phyloP scores from a whole-genome alignment of 345 rosid species.

The Clausena lansium region DNA sequence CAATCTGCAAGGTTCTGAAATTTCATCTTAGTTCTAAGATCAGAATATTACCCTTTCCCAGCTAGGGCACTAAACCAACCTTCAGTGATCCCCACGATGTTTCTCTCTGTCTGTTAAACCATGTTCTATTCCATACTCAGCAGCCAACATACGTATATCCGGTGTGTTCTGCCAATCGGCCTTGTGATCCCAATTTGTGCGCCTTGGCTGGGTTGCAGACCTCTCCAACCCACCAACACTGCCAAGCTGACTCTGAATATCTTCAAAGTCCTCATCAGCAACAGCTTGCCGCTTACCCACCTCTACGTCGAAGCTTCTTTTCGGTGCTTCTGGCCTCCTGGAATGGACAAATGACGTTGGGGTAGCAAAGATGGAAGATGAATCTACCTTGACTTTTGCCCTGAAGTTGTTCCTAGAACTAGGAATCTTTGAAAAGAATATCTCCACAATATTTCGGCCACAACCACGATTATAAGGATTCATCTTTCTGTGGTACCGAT shows the following conservation, averaged over 20 bases:
- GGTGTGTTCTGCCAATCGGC: conserved; percentile 48
- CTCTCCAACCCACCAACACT: conserved; percentile 53
- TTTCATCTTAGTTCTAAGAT: background rate
- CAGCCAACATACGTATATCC: conserved; percentile 36
- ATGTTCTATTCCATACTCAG: conserved; percentile 45
- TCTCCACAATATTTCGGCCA: conserved; percentile 34
- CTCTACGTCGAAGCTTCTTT: conserved; percentile 44
- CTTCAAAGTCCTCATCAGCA: conserved; percentile 65
- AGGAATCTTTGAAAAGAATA: conserved; percentile 54
- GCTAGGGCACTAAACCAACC: background rate
- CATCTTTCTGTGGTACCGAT: conserved; percentile 61
- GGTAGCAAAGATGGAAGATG: conserved; percentile 31
- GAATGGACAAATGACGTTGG: conserved; percentile 33
- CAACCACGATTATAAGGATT: conserved; percentile 68
- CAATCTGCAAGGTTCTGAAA: conserved; percentile 5
- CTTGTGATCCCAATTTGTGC: conserved; percentile 24
- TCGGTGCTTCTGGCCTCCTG: conserved; percentile 39
- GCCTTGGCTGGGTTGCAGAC: conserved; percentile 49
- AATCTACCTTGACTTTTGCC: conserved; percentile 39
- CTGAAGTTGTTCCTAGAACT: conserved; percentile 57
- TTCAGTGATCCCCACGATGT: conserved; percentile 24
- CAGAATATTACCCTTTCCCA: background rate
- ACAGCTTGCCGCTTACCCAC: conserved; percentile 52
- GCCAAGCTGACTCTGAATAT: conserved; percentile 49
- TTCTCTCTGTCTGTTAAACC: conserved; percentile 31